These are phyloP conservation scores for Zygotorulaspora danielsina DNA, from an alignment of 805 yeast species.

Conservation along the genomic window DNA sequence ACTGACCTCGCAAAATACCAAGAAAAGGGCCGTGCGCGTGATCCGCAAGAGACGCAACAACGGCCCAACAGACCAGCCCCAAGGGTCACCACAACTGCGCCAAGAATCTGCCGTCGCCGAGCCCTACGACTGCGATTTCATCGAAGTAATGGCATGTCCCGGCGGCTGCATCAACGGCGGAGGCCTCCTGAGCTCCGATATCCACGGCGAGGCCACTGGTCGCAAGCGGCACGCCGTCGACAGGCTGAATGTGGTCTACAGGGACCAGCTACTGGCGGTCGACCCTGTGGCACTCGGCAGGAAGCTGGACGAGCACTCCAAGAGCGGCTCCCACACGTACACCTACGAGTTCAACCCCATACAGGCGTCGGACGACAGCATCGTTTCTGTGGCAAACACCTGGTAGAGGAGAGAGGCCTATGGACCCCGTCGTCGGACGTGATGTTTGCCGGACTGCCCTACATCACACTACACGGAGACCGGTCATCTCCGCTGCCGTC, in stretches of 20 bases:
- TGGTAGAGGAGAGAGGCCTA: constrained; percentile 17
- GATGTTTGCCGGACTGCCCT: not conserved
- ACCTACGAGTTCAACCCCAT: constrained; percentile 23
- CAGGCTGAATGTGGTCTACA: constrained; percentile 15
- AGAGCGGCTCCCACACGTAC: constrained; percentile 7
- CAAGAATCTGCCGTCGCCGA: constrained; percentile 42
- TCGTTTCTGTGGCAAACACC: constrained; percentile 26
- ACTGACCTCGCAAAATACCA: constrained; percentile 45
- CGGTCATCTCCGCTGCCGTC: too few species aligned
- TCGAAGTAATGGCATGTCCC: constrained; percentile 98
- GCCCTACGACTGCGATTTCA: constrained; percentile 67
- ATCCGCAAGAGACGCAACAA: constrained; percentile 28
- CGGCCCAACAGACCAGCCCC: constrained; percentile 40
- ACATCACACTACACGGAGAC: too few species aligned
- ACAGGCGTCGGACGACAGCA: constrained; percentile 15
- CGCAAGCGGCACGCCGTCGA: constrained; percentile 18
- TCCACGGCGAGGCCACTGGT: constrained; percentile 6
- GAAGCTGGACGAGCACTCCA: constrained; percentile 3
- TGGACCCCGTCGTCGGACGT: not conserved
- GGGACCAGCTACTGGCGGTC: constrained; percentile 9
- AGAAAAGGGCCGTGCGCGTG: constrained; percentile 27
- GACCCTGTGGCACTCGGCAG: constrained; percentile 14
- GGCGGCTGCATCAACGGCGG: constrained; percentile 98
- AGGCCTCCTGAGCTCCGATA: constrained; percentile 66
- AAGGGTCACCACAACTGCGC: too few species aligned